Evolutionary conservation across 169 alveolate species (phyloP).

Genomic region (Plasmodium gallinaceum): DNA sequence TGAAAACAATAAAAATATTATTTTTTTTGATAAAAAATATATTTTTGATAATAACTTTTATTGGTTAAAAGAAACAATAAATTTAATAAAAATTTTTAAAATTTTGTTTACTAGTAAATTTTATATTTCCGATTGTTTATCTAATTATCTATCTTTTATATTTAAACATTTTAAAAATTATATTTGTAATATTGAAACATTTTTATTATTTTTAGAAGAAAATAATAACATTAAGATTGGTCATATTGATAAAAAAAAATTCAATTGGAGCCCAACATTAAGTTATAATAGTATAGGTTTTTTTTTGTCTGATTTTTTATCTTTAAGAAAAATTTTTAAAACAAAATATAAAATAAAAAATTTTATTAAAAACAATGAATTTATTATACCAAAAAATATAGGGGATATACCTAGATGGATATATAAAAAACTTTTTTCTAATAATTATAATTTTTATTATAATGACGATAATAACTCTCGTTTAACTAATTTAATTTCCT

Average conservation of each 20-base stretch:
- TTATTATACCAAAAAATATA: conserved; percentile 11
- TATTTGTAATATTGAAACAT: conserved; percentile 51
- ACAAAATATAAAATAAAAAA: conserved; percentile 18
- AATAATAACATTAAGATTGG: conserved; percentile 3
- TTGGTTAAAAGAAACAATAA: conserved; percentile 75
- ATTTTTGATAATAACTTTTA: conserved; percentile 65
- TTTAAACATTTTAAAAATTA: conserved; percentile 69
- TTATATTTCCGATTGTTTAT: conserved; percentile 45
- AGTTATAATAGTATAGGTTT: conserved; percentile 73
- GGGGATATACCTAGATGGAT: conserved; percentile 64
- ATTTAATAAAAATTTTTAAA: conserved; percentile 75
- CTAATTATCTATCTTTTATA: conserved; percentile 62
- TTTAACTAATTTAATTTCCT: neutral
- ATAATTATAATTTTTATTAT: conserved; percentile 11
- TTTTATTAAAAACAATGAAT: conserved; percentile 14
- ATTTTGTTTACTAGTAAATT: conserved; percentile 58
- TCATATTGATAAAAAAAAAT: conserved; percentile 1
- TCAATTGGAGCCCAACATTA: conserved; percentile 71
- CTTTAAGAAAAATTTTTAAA: conserved; percentile 52
- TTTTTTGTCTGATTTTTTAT: conserved; percentile 59
- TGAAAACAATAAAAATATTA: conserved; percentile 49
- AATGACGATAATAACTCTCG: neutral
- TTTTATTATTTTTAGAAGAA: conserved; percentile 50
- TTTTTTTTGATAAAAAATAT: conserved; percentile 74
- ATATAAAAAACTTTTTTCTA: conserved; percentile 31